Evolutionary conservation across 305 asterid species (phyloP).

Genomic region (Nicotiana rustica): DNA sequence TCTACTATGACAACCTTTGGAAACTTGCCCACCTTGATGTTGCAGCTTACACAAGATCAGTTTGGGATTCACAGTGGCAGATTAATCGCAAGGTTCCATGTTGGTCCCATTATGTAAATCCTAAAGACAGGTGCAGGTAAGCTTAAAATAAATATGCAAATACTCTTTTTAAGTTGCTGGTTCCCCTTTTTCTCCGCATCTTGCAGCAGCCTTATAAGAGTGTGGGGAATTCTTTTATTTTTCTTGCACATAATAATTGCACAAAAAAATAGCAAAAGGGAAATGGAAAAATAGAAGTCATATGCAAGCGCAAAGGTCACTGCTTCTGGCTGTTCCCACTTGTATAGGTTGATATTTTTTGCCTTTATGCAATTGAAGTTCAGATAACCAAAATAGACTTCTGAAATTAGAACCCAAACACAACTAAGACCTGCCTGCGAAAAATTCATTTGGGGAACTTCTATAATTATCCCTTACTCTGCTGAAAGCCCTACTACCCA

Average conservation of each 20-base stretch:
- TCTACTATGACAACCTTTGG: slow-evolving; percentile 78
- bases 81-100: slow-evolving; percentile 74
- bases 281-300: not conserved
- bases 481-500: not conserved
- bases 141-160: slow-evolving; percentile 18
- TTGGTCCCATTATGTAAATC: slow-evolving; percentile 79
- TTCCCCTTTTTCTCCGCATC: not conserved
- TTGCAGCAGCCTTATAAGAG: not conserved
- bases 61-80: slow-evolving; percentile 83
- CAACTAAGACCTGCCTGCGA: not conserved
- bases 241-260: slow-evolving; percentile 30
- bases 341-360: not conserved
- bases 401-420: not conserved
- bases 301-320: not conserved
- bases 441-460: not conserved
- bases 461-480: not conserved
- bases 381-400: not conserved
- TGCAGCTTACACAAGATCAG: slow-evolving; percentile 60
- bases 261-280: not conserved
- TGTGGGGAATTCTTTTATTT: not conserved
- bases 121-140: slow-evolving; percentile 74
- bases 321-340: slow-evolving; percentile 9
- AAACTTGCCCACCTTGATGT: slow-evolving; percentile 78
- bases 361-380: slow-evolving; percentile 9
- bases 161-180: slow-evolving; percentile 7